Evolutionary conservation across 2,329 filamentous ascomycete genomes (phyloP).

Genomic region (Sarocladiaceae sp.): DNA sequence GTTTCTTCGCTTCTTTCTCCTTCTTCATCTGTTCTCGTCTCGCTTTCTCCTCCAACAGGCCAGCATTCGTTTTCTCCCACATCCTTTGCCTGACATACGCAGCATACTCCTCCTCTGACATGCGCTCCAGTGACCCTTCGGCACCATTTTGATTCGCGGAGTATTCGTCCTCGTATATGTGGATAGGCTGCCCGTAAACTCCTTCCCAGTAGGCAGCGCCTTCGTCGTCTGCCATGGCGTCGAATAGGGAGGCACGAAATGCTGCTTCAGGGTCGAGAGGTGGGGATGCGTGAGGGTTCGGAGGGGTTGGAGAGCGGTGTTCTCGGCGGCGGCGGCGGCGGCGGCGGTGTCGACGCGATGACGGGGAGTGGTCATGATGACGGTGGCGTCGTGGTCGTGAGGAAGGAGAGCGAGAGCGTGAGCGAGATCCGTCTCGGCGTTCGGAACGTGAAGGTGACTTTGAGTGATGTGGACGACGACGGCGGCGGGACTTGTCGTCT

Average conservation of each 20-base stretch:
- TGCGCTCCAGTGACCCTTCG: constrained; percentile 62
- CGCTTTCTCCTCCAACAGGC: constrained; percentile 72
- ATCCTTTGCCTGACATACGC: constrained; percentile 80
- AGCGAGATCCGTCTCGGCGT: constrained; percentile 20
- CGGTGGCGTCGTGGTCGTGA: constrained; percentile 26
- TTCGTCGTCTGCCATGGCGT: constrained; percentile 95
- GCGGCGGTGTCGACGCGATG: constrained; percentile 9
- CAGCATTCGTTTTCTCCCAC: constrained; percentile 93
- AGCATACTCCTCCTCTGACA: constrained; percentile 92
- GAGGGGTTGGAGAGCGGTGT: constrained; percentile 40
- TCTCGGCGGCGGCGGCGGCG: constrained; percentile 21
- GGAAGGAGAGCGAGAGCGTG: constrained; percentile 19
- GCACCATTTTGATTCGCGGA: constrained; percentile 22
- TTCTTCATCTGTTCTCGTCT: constrained; percentile 50
- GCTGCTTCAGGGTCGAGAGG: constrained; percentile 65
- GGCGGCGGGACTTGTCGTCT: constrained; percentile 23
- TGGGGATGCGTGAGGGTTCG: constrained; percentile 41
- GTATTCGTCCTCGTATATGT: constrained; percentile 57
- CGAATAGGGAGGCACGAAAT: constrained; percentile 92
- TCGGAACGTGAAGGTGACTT: constrained; percentile 12
- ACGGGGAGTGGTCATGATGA: constrained; percentile 12
- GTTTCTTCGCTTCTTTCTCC: constrained; percentile 48
- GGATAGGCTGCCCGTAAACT: constrained; percentile 94
- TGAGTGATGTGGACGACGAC: constrained; percentile 16
- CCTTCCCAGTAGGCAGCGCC: constrained; percentile 92